Conservation (phyloP, 345 rosid species). For the Populus simonii region DNA sequence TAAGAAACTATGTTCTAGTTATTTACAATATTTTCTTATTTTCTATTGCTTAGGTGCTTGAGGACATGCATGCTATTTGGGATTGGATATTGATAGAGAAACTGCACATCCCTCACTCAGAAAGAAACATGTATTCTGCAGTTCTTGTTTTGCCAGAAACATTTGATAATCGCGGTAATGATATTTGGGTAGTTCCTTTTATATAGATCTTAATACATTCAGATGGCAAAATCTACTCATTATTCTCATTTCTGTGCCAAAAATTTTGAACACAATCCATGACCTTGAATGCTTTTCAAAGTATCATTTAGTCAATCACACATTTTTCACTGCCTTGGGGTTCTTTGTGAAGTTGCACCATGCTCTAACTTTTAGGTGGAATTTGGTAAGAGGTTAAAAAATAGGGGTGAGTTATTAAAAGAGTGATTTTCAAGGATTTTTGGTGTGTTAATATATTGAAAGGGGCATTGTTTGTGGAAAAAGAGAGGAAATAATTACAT, state of each 20-base stretch:
- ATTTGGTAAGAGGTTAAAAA: neutral
- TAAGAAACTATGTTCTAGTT: neutral
- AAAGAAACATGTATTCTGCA: conserved; percentile 70
- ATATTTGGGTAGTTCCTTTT: neutral
- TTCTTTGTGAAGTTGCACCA: neutral
- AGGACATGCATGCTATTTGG: conserved; percentile 80
- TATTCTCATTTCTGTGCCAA: neutral
- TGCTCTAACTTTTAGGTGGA: neutral
- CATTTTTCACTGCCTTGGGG: neutral
- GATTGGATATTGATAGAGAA: conserved; percentile 80
- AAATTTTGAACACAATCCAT: neutral
- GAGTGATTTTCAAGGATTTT: neutral
- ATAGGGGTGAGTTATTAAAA: neutral
- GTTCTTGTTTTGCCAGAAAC: conserved; percentile 83
- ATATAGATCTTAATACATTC: neutral
- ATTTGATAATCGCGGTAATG: conserved; percentile 78
- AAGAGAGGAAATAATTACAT: too few relatives aligned
- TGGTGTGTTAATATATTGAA: neutral
- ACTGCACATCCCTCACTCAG: conserved; percentile 56
- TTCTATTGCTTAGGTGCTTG: conserved; percentile 53
- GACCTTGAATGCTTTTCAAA: neutral
- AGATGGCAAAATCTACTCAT: neutral
- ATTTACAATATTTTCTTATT: neutral
- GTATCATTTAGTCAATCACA: neutral
- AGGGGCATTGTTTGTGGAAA: neutral